These are phyloP conservation scores for Pleurotus eryngii DNA, from an alignment of 768 basidiomycete genomes.

Conservation along the genomic window DNA sequence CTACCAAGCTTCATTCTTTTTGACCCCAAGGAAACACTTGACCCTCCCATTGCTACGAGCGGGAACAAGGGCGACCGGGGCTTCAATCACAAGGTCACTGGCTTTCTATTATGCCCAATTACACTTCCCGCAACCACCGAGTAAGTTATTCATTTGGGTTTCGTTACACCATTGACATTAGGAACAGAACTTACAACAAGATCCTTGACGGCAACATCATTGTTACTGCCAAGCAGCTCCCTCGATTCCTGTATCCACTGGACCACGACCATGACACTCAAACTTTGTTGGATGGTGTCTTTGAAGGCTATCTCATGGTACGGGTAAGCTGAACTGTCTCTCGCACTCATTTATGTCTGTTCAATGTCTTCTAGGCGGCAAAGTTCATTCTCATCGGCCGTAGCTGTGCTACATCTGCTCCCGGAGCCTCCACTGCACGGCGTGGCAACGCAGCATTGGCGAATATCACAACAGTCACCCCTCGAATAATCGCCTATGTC, in stretches of 20 bases:
- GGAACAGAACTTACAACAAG: background rate
- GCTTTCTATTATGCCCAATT: conserved; percentile 24
- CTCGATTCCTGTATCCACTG: conserved; percentile 24
- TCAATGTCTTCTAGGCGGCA: background rate
- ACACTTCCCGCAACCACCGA: background rate
- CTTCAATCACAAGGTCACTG: conserved; percentile 22
- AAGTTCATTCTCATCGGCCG: background rate
- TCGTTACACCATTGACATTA: too few relatives aligned
- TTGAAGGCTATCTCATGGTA: background rate
- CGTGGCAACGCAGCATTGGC: background rate
- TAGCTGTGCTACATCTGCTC: background rate
- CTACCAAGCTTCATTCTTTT: background rate
- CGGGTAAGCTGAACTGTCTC: background rate
- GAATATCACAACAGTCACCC: conserved; percentile 12
- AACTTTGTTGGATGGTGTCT: background rate
- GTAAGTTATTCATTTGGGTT: too few relatives aligned
- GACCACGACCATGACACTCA: conserved; percentile 14
- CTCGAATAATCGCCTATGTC: conserved; percentile 20
- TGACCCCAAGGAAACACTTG: conserved; percentile 6
- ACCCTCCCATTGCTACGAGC: conserved; percentile 14
- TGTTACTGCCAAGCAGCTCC: conserved; percentile 19
- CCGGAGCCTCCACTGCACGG: background rate
- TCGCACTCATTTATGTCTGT: background rate
- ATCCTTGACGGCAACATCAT: background rate
- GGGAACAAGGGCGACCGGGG: conserved; percentile 10